phyloP scores from a whole-genome alignment of 257 asterid genomes.

The Solanum microdontum region DNA sequence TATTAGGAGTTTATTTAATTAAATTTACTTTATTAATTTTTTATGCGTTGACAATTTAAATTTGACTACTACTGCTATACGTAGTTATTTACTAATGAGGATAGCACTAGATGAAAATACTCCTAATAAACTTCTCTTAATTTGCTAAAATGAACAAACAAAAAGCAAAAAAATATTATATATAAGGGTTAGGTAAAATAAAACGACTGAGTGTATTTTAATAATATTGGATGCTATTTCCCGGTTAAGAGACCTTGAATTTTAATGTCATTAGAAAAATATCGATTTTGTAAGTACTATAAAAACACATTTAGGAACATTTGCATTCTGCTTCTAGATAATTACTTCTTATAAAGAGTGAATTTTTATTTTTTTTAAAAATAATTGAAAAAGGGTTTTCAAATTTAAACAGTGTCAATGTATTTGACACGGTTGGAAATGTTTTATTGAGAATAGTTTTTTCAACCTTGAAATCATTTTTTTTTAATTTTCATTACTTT shows the following conservation, averaged over 20 bases:
- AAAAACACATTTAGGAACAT: not conserved
- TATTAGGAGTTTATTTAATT: not conserved
- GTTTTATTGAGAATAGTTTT: not conserved
- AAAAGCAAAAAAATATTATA: not conserved
- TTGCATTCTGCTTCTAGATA: not conserved
- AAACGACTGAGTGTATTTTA: not conserved
- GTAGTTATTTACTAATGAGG: not conserved
- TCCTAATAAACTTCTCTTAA: not conserved
- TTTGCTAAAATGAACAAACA: not conserved
- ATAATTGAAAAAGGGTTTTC: not conserved
- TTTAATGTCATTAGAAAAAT: not conserved
- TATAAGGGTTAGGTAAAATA: not conserved
- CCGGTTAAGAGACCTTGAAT: not conserved
- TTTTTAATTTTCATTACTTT: not conserved
- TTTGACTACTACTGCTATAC: too few relatives aligned
- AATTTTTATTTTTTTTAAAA: not conserved
- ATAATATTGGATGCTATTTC: not conserved
- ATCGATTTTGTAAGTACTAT: not conserved
- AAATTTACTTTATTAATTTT: too few relatives aligned
- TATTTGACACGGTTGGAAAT: not conserved
- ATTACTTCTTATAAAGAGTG: not conserved
- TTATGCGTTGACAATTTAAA: too few relatives aligned
- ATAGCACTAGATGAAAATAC: not conserved
- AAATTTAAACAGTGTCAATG: not conserved
- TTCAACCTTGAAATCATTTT: not conserved